Conservation (phyloP, 2,329 filamentous ascomycete genomes). For the Nigrospora oryzae region DNA sequence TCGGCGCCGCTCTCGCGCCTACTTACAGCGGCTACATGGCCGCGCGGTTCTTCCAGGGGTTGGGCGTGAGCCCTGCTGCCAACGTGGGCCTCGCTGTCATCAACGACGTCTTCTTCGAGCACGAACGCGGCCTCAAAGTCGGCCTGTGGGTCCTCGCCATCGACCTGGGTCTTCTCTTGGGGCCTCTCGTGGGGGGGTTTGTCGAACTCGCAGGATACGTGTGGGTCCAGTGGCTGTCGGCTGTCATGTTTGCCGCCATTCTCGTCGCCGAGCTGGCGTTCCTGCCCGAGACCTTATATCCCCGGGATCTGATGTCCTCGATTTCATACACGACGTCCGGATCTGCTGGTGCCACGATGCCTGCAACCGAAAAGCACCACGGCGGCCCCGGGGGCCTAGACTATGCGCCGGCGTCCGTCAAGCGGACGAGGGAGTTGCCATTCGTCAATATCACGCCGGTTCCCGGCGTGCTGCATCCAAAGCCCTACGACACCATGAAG, state of each 20-base stretch:
- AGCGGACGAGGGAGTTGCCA: conserved; percentile 30
- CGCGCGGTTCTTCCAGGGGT: conserved; percentile 49
- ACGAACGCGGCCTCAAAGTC: conserved; percentile 45
- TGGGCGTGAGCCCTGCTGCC: conserved; percentile 43
- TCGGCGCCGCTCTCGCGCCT: conserved; percentile 23
- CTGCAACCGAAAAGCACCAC: not conserved
- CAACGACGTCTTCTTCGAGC: conserved; percentile 47
- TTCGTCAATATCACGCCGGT: conserved; percentile 36
- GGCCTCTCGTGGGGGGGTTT: conserved; percentile 38
- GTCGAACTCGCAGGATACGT: conserved; percentile 33
- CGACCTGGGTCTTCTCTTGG: conserved; percentile 40
- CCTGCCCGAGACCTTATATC: conserved; percentile 49
- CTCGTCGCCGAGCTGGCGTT: conserved; percentile 37
- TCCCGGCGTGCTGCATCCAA: conserved; percentile 42
- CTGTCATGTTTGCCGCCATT: conserved; percentile 41
- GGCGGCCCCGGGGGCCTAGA: no score
- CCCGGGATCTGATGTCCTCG: conserved; percentile 34
- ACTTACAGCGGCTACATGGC: conserved; percentile 44
- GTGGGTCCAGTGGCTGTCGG: conserved; percentile 48
- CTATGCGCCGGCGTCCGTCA: conserved; percentile 10
- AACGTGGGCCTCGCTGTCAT: conserved; percentile 47
- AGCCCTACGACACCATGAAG: conserved; percentile 32
- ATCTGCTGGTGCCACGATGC: not conserved
- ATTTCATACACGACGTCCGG: conserved; percentile 13
- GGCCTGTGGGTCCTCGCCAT: conserved; percentile 50